Conservation (phyloP, 2,329 filamentous ascomycete species). For the Cordyceps militaris region DNA sequence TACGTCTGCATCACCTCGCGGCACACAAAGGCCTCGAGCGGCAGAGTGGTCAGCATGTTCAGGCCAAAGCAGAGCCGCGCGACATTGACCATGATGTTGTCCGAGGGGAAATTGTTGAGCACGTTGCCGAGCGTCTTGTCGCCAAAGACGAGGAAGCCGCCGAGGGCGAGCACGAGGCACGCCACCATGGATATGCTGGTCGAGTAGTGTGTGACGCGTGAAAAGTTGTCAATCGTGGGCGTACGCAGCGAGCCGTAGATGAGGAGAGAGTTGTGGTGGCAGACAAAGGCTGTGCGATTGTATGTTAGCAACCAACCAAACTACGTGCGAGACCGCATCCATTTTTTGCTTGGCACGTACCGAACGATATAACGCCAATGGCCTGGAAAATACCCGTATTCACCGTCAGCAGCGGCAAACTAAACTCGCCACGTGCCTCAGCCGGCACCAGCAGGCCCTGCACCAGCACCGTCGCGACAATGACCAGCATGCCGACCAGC, state of each 20-base stretch:
- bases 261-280: constrained; percentile 90
- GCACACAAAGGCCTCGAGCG: constrained; percentile 95
- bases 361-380: constrained; percentile 96
- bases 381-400: constrained; percentile 90
- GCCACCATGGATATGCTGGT: constrained; percentile 86
- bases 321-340: neutral
- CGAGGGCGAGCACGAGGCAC: constrained; percentile 79
- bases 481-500: constrained; percentile 85
- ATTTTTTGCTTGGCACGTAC: constrained; percentile 40
- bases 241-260: constrained; percentile 95
- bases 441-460: constrained; percentile 70
- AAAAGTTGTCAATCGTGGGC: constrained; percentile 92
- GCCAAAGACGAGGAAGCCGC: constrained; percentile 88
- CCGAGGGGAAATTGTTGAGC: constrained; percentile 89
- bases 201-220: constrained; percentile 87
- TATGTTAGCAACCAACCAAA: neutral
- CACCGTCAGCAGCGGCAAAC: constrained; percentile 63
- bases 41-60: constrained; percentile 97
- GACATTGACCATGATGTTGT: constrained; percentile 91
- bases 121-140: constrained; percentile 90
- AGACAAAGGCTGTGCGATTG: constrained; percentile 49
- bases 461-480: constrained; percentile 78
- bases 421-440: constrained; percentile 65
- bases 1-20: constrained; percentile 94
- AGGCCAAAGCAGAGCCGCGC: constrained; percentile 92